These are phyloP conservation scores for Suillus subaureus DNA, from an alignment of 768 basidiomycete species.

Conservation along the genomic window DNA sequence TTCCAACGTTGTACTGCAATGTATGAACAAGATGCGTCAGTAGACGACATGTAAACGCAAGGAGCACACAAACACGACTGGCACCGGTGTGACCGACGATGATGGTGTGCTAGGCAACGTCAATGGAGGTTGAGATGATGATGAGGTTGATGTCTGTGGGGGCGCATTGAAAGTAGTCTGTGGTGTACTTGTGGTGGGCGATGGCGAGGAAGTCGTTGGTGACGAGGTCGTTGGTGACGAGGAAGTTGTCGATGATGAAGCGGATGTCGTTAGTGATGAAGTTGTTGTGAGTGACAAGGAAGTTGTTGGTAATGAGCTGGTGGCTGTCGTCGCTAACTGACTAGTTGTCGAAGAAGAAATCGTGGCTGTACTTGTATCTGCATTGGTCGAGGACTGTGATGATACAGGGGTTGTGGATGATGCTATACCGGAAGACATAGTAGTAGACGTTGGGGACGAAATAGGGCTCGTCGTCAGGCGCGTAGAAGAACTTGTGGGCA, in stretches of 20 bases:
- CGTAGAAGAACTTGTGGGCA: slow-evolving; percentile 11
- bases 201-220: slow-evolving; percentile 17
- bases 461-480: slow-evolving; percentile 21
- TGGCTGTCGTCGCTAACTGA: slow-evolving; percentile 16
- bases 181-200: slow-evolving; percentile 13
- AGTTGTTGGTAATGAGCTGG: slow-evolving; percentile 8
- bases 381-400: slow-evolving; percentile 22
- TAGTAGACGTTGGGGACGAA: slow-evolving; percentile 12
- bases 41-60: slow-evolving; percentile 15
- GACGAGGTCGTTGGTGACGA: slow-evolving; percentile 15
- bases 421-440: slow-evolving; percentile 5
- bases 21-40: slow-evolving; percentile 12
- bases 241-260: slow-evolving; percentile 12
- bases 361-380: slow-evolving; percentile 14
- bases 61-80: slow-evolving; percentile 22
- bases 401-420: slow-evolving; percentile 20
- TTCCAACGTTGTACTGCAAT: slow-evolving; percentile 52
- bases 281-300: slow-evolving; percentile 5
- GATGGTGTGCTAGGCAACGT: slow-evolving; percentile 19
- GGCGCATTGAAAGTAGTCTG: slow-evolving; percentile 6
- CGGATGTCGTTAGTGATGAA: slow-evolving; percentile 12
- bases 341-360: slow-evolving; percentile 25
- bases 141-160: slow-evolving; percentile 10
- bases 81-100: slow-evolving; percentile 12
- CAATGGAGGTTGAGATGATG: slow-evolving; percentile 6